phyloP scores from a whole-genome alignment of 2,329 filamentous ascomycete species.

The Acarospora socialis region DNA sequence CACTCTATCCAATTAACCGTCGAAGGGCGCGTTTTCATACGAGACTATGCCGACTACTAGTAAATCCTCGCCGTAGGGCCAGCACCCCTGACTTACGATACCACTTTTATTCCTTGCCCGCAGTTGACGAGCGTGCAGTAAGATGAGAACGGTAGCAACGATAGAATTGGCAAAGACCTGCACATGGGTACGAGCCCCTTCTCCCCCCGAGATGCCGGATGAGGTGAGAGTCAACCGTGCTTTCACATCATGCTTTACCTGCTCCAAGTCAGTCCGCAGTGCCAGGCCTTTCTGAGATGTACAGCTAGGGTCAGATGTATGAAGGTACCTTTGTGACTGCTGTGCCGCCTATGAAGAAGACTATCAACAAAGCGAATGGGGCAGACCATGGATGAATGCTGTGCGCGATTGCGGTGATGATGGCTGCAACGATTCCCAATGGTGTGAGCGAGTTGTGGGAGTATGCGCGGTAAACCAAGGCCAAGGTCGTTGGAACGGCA shows the following conservation, averaged over 20 bases:
- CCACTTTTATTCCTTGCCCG: conserved; percentile 4
- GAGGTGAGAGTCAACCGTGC: conserved; percentile 65
- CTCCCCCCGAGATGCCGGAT: conserved; percentile 57
- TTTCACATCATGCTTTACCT: conserved; percentile 83
- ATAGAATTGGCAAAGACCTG: conserved; percentile 86
- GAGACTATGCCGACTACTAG: conserved; percentile 35
- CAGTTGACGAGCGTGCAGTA: conserved; percentile 36
- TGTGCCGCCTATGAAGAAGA: conserved; percentile 80
- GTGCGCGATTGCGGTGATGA: conserved; percentile 61
- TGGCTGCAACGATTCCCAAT: conserved; percentile 56
- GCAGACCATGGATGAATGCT: conserved; percentile 85
- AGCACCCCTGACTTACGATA: conserved; percentile 21
- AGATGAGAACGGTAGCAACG: conserved; percentile 53
- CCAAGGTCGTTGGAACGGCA: conserved; percentile 34
- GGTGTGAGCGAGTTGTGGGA: conserved; percentile 66
- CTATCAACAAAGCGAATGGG: conserved; percentile 69
- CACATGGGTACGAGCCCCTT: conserved; percentile 68
- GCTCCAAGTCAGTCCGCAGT: conserved; percentile 11
- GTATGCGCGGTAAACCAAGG: conserved; percentile 53
- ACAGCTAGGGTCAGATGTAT: conserved; percentile 3
- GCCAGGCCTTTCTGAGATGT: not conserved
- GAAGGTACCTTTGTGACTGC: conserved; percentile 59
- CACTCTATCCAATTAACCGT: too few relatives aligned
- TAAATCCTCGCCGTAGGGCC: conserved; percentile 24
- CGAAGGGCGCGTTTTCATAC: conserved; percentile 17